Percentiles rank a stretch among this genome's conserved stretches.
These are phyloP conservation scores for Neltuma alba DNA, from an alignment of 306 rosid species.

Conservation along the genomic window DNA sequence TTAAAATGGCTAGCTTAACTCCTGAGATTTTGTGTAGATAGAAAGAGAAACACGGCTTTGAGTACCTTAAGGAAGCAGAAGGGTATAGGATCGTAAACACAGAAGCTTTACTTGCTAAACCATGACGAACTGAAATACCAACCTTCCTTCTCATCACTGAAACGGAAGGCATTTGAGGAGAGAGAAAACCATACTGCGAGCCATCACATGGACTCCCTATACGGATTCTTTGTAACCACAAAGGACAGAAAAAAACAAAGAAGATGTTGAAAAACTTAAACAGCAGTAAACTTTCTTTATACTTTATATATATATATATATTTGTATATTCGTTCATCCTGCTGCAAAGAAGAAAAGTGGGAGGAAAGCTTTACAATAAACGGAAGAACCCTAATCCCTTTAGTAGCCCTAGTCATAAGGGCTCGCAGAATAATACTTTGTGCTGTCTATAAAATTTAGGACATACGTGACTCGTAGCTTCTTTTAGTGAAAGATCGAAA, in stretches of 20 bases:
- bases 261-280: background rate
- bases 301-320: background rate
- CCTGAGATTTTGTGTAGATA: slow-evolving; percentile 41
- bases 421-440: background rate
- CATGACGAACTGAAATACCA: slow-evolving; percentile 40
- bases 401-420: slow-evolving; percentile 39
- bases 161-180: slow-evolving; percentile 33
- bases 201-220: slow-evolving; percentile 38
- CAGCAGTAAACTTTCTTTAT: background rate
- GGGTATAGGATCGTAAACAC: slow-evolving; percentile 24
- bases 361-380: slow-evolving; percentile 1
- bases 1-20: background rate
- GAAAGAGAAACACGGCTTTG: slow-evolving; percentile 45
- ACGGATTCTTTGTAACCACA: background rate
- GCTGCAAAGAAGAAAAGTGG: slow-evolving; percentile 13
- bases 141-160: slow-evolving; percentile 25
- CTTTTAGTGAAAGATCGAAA: slow-evolving; percentile 33
- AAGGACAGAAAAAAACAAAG: slow-evolving; percentile 13
- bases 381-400: slow-evolving; percentile 46
- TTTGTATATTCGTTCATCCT: background rate
- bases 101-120: slow-evolving; percentile 39
- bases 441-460: slow-evolving; percentile 22
- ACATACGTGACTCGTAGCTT: background rate
- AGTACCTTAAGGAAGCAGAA: slow-evolving; percentile 44
- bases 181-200: slow-evolving; percentile 34